Evolutionary conservation across 331 rosid species (phyloP).

Genomic region (Quercus phellos): DNA sequence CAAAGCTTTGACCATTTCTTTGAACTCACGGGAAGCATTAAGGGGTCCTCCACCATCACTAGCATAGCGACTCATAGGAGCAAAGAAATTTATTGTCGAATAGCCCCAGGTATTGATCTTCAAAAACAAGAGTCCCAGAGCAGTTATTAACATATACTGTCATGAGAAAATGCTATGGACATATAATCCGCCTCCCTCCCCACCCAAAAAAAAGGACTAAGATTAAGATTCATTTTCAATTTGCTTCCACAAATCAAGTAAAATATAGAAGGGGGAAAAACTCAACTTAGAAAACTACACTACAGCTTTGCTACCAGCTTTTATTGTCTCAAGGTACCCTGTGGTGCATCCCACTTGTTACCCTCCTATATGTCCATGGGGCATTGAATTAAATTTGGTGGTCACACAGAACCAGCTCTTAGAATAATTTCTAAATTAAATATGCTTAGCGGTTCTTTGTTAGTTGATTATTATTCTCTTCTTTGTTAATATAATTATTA

Average conservation of each 20-base stretch:
- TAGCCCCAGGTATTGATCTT: slow-evolving; percentile 99
- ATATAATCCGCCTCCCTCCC: neutral
- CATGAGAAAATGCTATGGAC: neutral
- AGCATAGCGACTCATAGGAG: slow-evolving; percentile 98
- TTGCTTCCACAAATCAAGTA: neutral
- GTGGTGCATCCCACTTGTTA: neutral
- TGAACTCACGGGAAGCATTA: slow-evolving; percentile 80
- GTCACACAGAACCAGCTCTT: neutral
- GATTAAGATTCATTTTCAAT: neutral
- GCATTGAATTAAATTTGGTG: neutral
- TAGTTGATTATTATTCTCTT: neutral
- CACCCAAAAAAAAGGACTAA: neutral
- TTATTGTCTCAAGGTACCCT: neutral
- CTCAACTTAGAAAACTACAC: neutral
- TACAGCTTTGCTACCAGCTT: neutral
- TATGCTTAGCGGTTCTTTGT: neutral
- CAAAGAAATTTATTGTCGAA: slow-evolving; percentile 89
- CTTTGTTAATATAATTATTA: neutral
- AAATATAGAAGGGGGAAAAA: neutral
- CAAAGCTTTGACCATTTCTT: slow-evolving; percentile 89
- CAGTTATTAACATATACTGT: slow-evolving; percentile 15
- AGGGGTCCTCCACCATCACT: slow-evolving; percentile 93
- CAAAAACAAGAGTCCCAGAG: slow-evolving; percentile 16
- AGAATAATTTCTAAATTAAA: neutral
- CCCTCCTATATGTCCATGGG: neutral